Base-by-base conservation (phyloP, 2,329 filamentous ascomycete species). In the Cladosporium sp. region DNA sequence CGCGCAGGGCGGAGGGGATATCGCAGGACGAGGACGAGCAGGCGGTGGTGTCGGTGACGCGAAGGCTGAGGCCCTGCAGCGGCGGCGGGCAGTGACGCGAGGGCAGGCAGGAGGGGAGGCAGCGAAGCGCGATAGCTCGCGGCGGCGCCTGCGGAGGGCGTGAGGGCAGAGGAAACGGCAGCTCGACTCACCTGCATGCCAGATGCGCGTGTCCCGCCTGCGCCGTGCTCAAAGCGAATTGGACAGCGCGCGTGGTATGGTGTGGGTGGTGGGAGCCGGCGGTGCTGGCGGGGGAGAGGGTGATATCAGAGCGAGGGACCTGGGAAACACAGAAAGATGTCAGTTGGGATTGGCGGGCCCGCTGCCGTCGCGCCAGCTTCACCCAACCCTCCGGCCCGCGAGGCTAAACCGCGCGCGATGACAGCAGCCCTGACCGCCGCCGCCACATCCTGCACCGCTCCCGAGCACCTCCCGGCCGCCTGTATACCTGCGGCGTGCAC, bases 141-240 rank as follows among this genome's bases (percentile, higher is more conserved):
- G 37, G 11, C 37, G 37, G 46, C 46, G 40, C 48, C 43, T 43
- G 48, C 46, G 41, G 16, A 9, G 14, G 38, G 38, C 13, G 40
- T 8, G 40, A 43, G 40, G 18, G 9, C 9, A 8, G 19, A 8
- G 6, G 31, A 35, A 35, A 34, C 14, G 14, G 11, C 13, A 14
- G 35, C 6, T 37, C 31, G 22, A 50, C 48, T 50, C 48, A 50
- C 48, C 48, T 50, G 48, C 48, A 50, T 50, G 48, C 48, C 48
- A 50, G 48, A 43, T 28, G 28, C 14, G 16, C 16, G 13, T 6
- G 46, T 38, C 35, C 35, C 46, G 44, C 40, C 41, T 51, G 53
- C 60, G 68, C 70, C 66, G 69, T 74, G 54, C 56, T 67, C 70
- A 72, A 72, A 72, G 59, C 61, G 59, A 73, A 72, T 72, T 72